Conservation (phyloP, 306 rosid genomes). For the Cyamopsis tetragonoloba region DNA sequence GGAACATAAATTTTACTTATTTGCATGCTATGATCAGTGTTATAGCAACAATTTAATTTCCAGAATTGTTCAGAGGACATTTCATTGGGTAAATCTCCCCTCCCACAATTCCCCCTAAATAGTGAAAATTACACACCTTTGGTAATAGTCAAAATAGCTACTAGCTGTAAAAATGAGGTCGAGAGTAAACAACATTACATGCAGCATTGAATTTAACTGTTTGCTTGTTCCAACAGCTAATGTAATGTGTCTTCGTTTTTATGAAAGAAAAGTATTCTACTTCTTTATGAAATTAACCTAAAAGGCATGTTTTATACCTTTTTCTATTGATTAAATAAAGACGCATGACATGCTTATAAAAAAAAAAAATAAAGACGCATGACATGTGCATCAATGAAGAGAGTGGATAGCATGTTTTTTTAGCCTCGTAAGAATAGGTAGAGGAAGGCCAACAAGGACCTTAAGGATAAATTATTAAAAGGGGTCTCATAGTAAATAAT, state of each 20-base stretch:
- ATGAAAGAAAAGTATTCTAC: background rate
- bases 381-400: background rate
- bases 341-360: background rate
- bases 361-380: background rate
- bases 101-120: background rate
- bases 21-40: background rate
- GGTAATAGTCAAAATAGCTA: too few relatives aligned
- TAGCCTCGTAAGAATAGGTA: too few relatives aligned
- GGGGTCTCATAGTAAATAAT: too few relatives aligned
- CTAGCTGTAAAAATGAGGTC: background rate
- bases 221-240: background rate
- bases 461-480: too few relatives aligned
- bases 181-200: slow-evolving; percentile 3
- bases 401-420: too few relatives aligned
- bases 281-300: background rate
- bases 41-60: background rate
- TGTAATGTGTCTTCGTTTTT: background rate
- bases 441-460: too few relatives aligned
- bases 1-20: background rate
- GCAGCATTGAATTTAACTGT: background rate
- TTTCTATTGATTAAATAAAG: background rate
- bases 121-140: background rate
- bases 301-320: background rate
- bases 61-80: background rate
- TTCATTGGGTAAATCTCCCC: background rate